These are phyloP conservation scores for Abortiporus biennis DNA, from an alignment of 1,284 basidiomycete species.

Conservation along the genomic window DNA sequence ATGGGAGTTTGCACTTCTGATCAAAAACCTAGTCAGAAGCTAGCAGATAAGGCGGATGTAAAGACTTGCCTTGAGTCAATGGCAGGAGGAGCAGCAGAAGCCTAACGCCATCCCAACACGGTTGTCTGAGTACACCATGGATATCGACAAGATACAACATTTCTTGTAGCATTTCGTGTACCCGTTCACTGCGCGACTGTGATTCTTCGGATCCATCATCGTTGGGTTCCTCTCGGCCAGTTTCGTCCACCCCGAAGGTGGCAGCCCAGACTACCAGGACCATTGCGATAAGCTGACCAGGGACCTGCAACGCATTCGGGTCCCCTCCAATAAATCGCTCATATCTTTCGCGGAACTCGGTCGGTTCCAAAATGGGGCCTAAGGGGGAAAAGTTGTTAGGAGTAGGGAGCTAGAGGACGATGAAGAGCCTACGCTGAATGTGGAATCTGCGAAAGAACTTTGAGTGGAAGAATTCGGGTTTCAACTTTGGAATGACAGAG, in stretches of 20 bases:
- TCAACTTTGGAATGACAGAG: conserved; percentile 62
- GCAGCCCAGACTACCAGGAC: conserved; percentile 80
- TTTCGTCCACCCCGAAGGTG: conserved; percentile 80
- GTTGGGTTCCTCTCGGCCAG: conserved; percentile 43
- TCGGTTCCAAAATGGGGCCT: conserved; percentile 71
- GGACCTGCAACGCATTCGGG: conserved; percentile 43
- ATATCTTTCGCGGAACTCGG: conserved; percentile 71
- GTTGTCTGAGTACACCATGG: conserved; percentile 72
- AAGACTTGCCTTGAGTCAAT: conserved; percentile 65
- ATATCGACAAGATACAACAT: conserved; percentile 75
- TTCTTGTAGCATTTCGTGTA: conserved; percentile 61
- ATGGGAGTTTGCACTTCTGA: conserved; percentile 42
- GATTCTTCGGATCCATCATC: conserved; percentile 26
- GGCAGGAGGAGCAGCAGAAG: conserved; percentile 73
- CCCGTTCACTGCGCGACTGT: conserved; percentile 32
- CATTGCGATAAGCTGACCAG: conserved; percentile 63
- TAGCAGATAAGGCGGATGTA: conserved; percentile 4
- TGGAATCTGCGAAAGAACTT: conserved; percentile 79
- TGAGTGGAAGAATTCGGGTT: conserved; percentile 74
- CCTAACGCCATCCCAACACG: conserved; percentile 81
- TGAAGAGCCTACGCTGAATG: conserved; percentile 61
- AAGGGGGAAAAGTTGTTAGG: conserved; percentile 26
- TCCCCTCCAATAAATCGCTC: conserved; percentile 53
- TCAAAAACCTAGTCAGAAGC: conserved; percentile 11
- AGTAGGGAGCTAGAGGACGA: conserved; percentile 2